Base-by-base conservation (phyloP, 2,329 filamentous ascomycete genomes). In the Teratosphaeriaceae sp. region DNA sequence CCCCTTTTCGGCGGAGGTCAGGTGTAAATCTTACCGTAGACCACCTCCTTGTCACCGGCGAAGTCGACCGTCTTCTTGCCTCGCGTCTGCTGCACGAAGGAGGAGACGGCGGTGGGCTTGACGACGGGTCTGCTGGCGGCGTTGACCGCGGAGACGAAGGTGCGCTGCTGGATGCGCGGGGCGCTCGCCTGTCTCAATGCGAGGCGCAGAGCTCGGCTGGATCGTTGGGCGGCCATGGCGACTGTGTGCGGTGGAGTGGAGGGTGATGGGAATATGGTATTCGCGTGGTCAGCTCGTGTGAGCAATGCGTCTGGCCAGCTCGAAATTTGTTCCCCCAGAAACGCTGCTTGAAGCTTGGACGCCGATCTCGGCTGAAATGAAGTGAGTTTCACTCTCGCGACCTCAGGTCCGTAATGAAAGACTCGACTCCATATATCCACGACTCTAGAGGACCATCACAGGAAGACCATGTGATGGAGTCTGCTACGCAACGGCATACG, bases 1-100 rank as follows among this genome's bases (percentile, higher is more conserved):
- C n/a, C 24, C 8, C n/a, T 8, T 27, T 27, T n/a, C 24, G 24
- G 24, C 8, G 24, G 24, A 27, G n/a, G n/a, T n/a, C n/a, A n/a
- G n/a, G n/a, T n/a, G n/a, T n/a, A 27, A 27, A 27, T 7, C 37
- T 20, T 39, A 94, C 88, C 88, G 68, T 86, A 96, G 67, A 98
- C 92, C 57, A 83, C 80, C 80, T 98, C 92, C 76, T 94, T 90
- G 66, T 79, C 78, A 63, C 88, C 92, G 57, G 92, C 92, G 70
- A 98, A 98, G 81, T 97, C 89, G 71, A 98, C 90, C 60, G 90
- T 96, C 87, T 98, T 97, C 65, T 95, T 73, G 69, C 92, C 92
- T 65, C 92, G 84, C 56, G 78, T 74, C 63, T 82, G 79, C 75
- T 88, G 84, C 67, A 80, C 64, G 38, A 70, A 63, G 30, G 66